Evolutionary conservation across 148 eudicot genomes (phyloP).

Genomic region (Vaccinium vitisidaea): DNA sequence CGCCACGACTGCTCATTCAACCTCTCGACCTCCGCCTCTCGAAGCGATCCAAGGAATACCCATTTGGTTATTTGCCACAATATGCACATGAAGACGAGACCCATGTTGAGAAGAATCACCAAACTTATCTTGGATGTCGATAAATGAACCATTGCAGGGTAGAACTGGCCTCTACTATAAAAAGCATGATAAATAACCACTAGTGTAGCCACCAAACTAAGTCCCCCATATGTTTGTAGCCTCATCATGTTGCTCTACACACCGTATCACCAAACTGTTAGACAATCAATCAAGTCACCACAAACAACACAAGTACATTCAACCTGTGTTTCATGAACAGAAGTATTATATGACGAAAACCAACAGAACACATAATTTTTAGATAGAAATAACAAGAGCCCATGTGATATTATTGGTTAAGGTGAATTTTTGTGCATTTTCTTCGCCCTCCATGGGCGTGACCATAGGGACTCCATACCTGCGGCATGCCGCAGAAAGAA

Average conservation of each 20-base stretch:
- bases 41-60: slow-evolving; percentile 79
- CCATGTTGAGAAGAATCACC: slow-evolving; percentile 96
- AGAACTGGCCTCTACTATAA: slow-evolving; percentile 86
- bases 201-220: slow-evolving; percentile 70
- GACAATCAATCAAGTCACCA: not conserved
- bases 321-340: not conserved
- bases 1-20: slow-evolving; percentile 96
- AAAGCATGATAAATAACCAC: slow-evolving; percentile 86
- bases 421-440: too few relatives aligned
- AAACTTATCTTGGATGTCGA: slow-evolving; percentile 91
- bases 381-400: not conserved
- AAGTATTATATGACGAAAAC: not conserved
- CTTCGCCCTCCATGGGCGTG: not conserved
- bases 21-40: slow-evolving; percentile 99
- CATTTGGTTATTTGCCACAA: slow-evolving; percentile 85
- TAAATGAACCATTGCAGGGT: slow-evolving; percentile 85
- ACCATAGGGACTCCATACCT: not conserved
- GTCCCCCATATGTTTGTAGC: slow-evolving; percentile 72
- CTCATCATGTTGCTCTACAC: slow-evolving; percentile 59
- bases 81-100: slow-evolving; percentile 80
- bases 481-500: not conserved
- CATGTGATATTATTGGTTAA: not conserved
- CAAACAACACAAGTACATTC: not conserved
- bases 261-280: not conserved
- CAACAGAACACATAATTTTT: not conserved